A percentile compares a stretch with the other conserved stretches of the same genome.
Evolutionary conservation across 192 early-diverging fungal genomes (phyloP).

Genomic region (Coemansia nantahalensis): DNA sequence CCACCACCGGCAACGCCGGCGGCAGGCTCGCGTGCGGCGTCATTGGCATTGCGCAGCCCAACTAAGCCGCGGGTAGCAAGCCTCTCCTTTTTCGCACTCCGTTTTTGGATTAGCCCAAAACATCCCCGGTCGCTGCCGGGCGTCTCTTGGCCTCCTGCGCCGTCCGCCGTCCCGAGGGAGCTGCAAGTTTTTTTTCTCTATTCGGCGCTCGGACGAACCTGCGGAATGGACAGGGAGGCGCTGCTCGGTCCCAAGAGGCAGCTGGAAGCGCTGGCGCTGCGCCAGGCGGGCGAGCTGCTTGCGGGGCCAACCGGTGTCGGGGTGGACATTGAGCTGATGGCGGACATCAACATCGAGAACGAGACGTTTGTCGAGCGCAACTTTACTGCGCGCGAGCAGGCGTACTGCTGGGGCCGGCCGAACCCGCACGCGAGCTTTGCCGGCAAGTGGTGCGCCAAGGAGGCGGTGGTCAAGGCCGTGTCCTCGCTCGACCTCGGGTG

Average conservation of each 20-base stretch:
- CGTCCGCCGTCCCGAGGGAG: too few species aligned
- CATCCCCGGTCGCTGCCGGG: not conserved
- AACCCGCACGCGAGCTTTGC: constrained; percentile 83
- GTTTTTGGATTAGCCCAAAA: not conserved
- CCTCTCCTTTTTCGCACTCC: not conserved
- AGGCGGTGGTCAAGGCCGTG: constrained; percentile 93
- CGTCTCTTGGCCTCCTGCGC: too few species aligned
- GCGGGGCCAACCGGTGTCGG: constrained; percentile 56
- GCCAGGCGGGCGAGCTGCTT: constrained; percentile 15
- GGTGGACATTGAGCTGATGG: constrained; percentile 87
- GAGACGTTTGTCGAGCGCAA: constrained; percentile 86
- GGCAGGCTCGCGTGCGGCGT: constrained; percentile 86
- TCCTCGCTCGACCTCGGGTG: constrained; percentile 56
- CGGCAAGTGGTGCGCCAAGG: constrained; percentile 95
- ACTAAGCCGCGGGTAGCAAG: constrained; percentile 3
- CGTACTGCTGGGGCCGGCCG: constrained; percentile 70
- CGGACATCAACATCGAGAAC: constrained; percentile 80
- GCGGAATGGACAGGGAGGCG: constrained; percentile 13
- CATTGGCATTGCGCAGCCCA: constrained; percentile 64
- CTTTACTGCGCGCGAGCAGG: constrained; percentile 77
- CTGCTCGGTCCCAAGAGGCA: constrained; percentile 11
- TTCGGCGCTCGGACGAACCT: too few species aligned
- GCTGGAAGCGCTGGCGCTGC: constrained; percentile 16
- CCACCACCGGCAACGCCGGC: constrained; percentile 85
- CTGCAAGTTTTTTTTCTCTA: too few species aligned